A percentile compares a stretch with the other conserved stretches of the same genome.
Evolutionary conservation across 345 rosid species (phyloP).

Genomic region (Camelina sativa): DNA sequence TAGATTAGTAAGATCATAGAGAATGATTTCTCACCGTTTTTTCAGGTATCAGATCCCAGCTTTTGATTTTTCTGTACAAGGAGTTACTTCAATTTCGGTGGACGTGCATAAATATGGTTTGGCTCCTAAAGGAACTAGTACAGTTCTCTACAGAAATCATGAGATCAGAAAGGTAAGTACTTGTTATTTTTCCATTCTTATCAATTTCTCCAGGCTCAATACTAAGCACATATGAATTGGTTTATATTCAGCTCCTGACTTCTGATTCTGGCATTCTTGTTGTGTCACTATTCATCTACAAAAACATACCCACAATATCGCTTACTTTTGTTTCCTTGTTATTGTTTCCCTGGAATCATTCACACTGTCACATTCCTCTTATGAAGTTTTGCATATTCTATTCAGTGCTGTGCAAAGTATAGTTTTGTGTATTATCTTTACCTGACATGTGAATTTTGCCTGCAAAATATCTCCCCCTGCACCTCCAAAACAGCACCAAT

Average conservation of each 20-base stretch:
- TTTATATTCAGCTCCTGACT: not conserved
- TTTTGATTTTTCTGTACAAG: slow-evolving; percentile 85
- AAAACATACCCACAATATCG: not conserved
- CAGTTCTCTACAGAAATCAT: slow-evolving; percentile 89
- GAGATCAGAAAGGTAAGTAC: slow-evolving; percentile 93
- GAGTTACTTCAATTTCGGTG: slow-evolving; percentile 88
- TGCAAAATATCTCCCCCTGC: slow-evolving; percentile 32
- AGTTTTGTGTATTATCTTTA: not conserved
- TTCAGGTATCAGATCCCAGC: slow-evolving; percentile 81
- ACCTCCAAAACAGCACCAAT: slow-evolving; percentile 80
- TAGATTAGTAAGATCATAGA: not conserved
- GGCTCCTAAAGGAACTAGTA: slow-evolving; percentile 97
- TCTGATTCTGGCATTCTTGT: slow-evolving; percentile 1
- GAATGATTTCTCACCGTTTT: slow-evolving; percentile 3
- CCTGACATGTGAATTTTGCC: slow-evolving; percentile 48
- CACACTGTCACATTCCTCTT: slow-evolving; percentile 5
- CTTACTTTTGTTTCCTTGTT: slow-evolving; percentile 10
- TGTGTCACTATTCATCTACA: not conserved
- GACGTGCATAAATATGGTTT: slow-evolving; percentile 97
- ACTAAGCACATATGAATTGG: slow-evolving; percentile 18
- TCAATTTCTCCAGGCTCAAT: slow-evolving; percentile 7
- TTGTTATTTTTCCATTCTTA: not conserved
- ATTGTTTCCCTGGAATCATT: not conserved
- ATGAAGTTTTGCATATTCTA: not conserved
- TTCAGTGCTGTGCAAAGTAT: slow-evolving; percentile 2